phyloP scores from a whole-genome alignment of 768 basidiomycete genomes.

The Polyporus arcularius region DNA sequence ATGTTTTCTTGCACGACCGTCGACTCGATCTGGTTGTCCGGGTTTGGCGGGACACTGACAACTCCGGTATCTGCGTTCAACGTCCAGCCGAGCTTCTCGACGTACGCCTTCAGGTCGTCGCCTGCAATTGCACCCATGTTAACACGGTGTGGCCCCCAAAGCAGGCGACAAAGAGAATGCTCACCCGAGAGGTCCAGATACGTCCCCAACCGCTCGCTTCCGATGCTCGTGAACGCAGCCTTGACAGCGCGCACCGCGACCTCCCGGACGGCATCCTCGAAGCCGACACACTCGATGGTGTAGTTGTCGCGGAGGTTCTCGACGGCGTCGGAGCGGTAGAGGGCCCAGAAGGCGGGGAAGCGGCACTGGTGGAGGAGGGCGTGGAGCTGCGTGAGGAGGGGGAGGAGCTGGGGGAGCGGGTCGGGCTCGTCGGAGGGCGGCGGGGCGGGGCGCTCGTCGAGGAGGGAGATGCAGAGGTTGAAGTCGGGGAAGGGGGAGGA shows the following conservation, averaged over 20 bases:
- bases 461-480: conserved; percentile 90
- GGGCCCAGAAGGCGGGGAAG: conserved; percentile 84
- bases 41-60: conserved; percentile 75
- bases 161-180: neutral
- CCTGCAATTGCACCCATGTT: conserved; percentile 37
- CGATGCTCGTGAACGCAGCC: conserved; percentile 77
- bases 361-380: conserved; percentile 79
- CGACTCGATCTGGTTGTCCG: conserved; percentile 86
- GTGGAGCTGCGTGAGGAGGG: conserved; percentile 66
- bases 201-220: conserved; percentile 61
- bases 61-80: conserved; percentile 53
- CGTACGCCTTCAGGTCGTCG: conserved; percentile 56
- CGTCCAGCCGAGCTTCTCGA: conserved; percentile 68
- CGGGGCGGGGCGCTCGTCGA: conserved; percentile 67
- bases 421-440: conserved; percentile 75
- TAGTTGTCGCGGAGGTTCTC: conserved; percentile 82
- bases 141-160: too few species aligned
- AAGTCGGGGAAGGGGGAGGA: conserved; percentile 90
- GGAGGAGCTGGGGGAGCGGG: conserved; percentile 71
- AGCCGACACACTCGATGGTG: conserved; percentile 80
- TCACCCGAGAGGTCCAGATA: conserved; percentile 71
- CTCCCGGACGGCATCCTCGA: conserved; percentile 79
- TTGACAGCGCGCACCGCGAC: conserved; percentile 78
- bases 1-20: conserved; percentile 84
- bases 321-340: conserved; percentile 69